These are phyloP conservation scores for Penicillium malachiteum DNA, from an alignment of 495 filamentous ascomycete species.

Conservation along the genomic window DNA sequence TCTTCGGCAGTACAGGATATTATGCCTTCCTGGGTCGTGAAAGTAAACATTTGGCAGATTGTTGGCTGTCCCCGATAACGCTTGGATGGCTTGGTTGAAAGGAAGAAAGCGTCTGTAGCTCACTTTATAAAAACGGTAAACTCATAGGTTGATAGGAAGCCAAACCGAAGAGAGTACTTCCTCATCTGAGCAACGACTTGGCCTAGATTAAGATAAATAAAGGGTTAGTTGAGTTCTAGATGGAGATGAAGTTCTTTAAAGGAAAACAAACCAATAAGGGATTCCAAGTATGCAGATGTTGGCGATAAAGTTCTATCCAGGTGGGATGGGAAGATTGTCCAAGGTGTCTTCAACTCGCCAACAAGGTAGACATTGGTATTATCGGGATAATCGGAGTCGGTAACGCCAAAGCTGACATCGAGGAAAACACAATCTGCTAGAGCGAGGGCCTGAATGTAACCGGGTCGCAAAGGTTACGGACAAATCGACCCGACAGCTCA, in stretches of 20 bases:
- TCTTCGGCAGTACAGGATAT: too few species aligned
- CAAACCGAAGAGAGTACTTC: not conserved
- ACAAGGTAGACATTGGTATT: not conserved
- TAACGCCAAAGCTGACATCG: slow-evolving; percentile 1
- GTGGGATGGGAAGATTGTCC: not conserved
- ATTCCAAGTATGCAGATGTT: not conserved
- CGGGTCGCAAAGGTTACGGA: slow-evolving; percentile 5
- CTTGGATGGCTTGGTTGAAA: not conserved
- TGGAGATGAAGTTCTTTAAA: not conserved
- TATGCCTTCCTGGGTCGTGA: too few species aligned
- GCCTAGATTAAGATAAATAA: not conserved
- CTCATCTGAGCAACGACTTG: slow-evolving; percentile 6
- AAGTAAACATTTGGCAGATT: slow-evolving; percentile 2
- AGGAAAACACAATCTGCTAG: not conserved
- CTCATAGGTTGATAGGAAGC: slow-evolving; percentile 4
- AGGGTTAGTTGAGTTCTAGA: not conserved
- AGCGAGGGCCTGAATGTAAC: not conserved
- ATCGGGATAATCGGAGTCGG: not conserved
- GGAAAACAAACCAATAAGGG: not conserved
- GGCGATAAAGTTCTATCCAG: not conserved
- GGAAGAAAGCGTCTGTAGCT: not conserved
- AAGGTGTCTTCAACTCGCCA: slow-evolving; percentile 8
- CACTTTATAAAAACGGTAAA: slow-evolving; percentile 6
- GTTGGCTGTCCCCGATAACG: not conserved
- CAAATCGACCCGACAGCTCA: slow-evolving; percentile 1